Percentiles rank a stretch among this genome's conserved stretches.
phyloP scores from a whole-genome alignment of 1,284 basidiomycete genomes.

The Boletus calvinii region DNA sequence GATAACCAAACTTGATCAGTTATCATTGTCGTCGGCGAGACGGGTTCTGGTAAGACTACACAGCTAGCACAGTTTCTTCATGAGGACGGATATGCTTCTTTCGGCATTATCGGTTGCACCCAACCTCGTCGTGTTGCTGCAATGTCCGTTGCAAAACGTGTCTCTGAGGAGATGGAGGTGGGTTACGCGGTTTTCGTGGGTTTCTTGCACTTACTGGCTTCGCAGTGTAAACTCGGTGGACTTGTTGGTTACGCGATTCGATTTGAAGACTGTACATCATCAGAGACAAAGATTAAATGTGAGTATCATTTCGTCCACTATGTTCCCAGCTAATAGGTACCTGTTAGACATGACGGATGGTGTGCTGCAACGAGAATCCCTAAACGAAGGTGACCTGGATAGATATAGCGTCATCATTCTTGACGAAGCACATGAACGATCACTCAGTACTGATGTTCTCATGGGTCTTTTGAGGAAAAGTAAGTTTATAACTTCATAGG shows the following conservation, averaged over 20 bases:
- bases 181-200: constrained; percentile 19
- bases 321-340: constrained; percentile 4
- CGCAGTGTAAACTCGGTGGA: constrained; percentile 79
- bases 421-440: constrained; percentile 96
- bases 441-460: constrained; percentile 92
- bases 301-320: constrained; percentile 26
- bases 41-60: constrained; percentile 94
- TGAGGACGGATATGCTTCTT: constrained; percentile 90
- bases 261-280: constrained; percentile 94
- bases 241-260: constrained; percentile 96
- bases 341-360: constrained; percentile 93
- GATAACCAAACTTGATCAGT: constrained; percentile 45
- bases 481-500: constrained; percentile 39
- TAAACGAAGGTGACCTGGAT: constrained; percentile 95
- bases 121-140: constrained; percentile 97
- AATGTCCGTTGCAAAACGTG: constrained; percentile 98
- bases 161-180: constrained; percentile 92
- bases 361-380: constrained; percentile 90
- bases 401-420: constrained; percentile 94
- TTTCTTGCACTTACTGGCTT: constrained; percentile 1
- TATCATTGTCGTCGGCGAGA: constrained; percentile 92
- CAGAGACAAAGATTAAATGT: constrained; percentile 96
- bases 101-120: constrained; percentile 92
- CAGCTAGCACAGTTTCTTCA: constrained; percentile 91
- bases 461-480: constrained; percentile 96